Conservation (phyloP, 129 eudicot species). For the sunflower (Helianthus annuus) region HanXRQr2.0-SUNRISE NC_035438.2:3661961-3662460, state of each 20-base stretch:
- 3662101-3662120: slow-evolving; percentile 3
- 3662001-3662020: slow-evolving; percentile 97
- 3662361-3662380: too few relatives aligned
- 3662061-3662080: slow-evolving; percentile 12
- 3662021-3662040: slow-evolving; percentile 99
- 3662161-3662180: slow-evolving; percentile 97
- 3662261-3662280: slow-evolving; percentile 32
- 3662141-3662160: slow-evolving; percentile 56
- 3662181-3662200: slow-evolving; percentile 95
- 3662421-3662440: too few relatives aligned
- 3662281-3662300: too few relatives aligned
- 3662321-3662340: too few relatives aligned
- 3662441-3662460: too few relatives aligned
- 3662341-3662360: too few relatives aligned
- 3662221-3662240: slow-evolving; percentile 87
- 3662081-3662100: slow-evolving; percentile 1
- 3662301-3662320: too few relatives aligned
- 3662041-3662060: slow-evolving; percentile 95
- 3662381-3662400: too few relatives aligned
- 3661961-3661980: slow-evolving; percentile 13
- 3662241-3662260: slow-evolving; percentile 60
- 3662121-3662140: not conserved
- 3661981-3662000: slow-evolving; percentile 91
- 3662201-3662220: slow-evolving; percentile 99
- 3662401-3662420: too few relatives aligned